Evolutionary conservation across 768 basidiomycete genomes (phyloP), one percentile per base, ranked within the genome.

Genomic region (Boletales sp.): DNA sequence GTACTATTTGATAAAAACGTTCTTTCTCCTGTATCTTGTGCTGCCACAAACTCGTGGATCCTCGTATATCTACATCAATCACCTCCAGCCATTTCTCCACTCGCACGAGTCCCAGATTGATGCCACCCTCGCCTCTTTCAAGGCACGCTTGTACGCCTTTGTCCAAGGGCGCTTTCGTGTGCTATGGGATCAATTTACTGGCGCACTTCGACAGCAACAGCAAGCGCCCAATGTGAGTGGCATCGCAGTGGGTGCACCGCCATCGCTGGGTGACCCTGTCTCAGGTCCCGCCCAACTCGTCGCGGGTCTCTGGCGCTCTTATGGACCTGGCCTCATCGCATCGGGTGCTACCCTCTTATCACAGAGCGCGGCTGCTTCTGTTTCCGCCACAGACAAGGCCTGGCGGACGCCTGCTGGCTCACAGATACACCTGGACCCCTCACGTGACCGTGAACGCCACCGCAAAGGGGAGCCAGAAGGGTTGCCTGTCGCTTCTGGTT

Each of bases 41-140:
- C 82, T 94, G 7, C 94, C 94, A 0, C 92, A 94, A 63, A 91
- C 90, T 0, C 84, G 83, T 56, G 94, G 94, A 21, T 83, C 94
- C 0, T 83, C 91, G 1, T 90, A 88, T 66, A 73, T 97, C 62
- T 97, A 95, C 74, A 74, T 73, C 37, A 72, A 76, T 12, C 83
- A 91, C 55, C 82, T 97, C 12, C 81, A 84, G 32, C 94, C 94
- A 0, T 84, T 91, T 72, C 87, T 97, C 68, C 77, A 77, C 45
- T 72, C 79, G 17, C 89, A 96, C 63, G 94, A 97, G 68, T 60
- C 72, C 1, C 83, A 92, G 64, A 94, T 97, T 64, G 94, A 97
- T 65, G 79, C 80, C 13, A 74, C 86, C 6, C 79, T 96, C 36
- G 83, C 86, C 4, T 76, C 82, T 45, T 66, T 84, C 57, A 82